Evolutionary conservation across 305 asterid genomes (phyloP), one percentile per base, ranked within the genome.

Genomic region (Lippia alba): DNA sequence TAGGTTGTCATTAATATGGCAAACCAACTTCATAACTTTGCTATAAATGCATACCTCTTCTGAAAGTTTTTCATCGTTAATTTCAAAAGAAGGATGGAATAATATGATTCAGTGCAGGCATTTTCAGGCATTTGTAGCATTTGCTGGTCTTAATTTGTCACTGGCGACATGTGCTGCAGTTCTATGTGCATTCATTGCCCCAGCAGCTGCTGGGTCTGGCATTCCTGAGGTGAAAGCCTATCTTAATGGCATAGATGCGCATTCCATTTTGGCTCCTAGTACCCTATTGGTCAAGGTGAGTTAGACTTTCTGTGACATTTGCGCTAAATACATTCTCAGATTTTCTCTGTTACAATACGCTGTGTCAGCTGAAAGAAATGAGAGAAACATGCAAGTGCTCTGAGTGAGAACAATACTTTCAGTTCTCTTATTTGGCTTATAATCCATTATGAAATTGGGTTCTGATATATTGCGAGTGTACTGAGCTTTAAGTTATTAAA

Each of bases 141-240:
- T 78, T 68, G 94, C 96, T 8, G 94, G 98, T 64, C 63, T 75
- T 64, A 91, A 87, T 71, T 60, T 76, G 74, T 12, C 76, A 64
- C 84, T 93, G 70, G 96, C 98, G 67, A 62, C 44, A 56, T 86
- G 86, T 78, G 97, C 98, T 64, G 98, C 77, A 16, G 81, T 78
- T 10, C 83, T 93, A 44, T 93, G 98, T 77, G 97, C 97, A 24
- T 81, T 78, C 66, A n/a, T 89, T 58, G 96, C 98, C 70, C 98
- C 98, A 46, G 97, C 97, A 48, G 98, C 98, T 32, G 97, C 97
- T 62, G 98, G 98, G n/a, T 93, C 98, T 62, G 97, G 98, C 72
- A 93, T 93, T 67, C 98, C 97, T 67, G 98, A 93, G 85, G 98
- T 93, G 81, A 93, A 93, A 88, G 97, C 98, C 63, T 91, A 91